Evolutionary conservation across 2,329 filamentous ascomycete genomes (phyloP).

Genomic region (Aureobasidium namibiae): DNA sequence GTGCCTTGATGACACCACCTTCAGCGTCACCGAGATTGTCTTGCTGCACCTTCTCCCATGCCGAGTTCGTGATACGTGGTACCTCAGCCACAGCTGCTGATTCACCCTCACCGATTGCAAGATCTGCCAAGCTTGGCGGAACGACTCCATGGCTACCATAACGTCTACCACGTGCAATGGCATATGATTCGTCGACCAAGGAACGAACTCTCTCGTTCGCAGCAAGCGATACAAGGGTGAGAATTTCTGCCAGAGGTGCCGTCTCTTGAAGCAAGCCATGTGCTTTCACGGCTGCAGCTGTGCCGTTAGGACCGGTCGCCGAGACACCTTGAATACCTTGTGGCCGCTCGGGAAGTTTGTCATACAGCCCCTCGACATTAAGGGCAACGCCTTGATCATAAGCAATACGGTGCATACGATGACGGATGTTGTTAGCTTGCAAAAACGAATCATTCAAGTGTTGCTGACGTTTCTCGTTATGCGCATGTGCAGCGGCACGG

Average conservation of each 20-base stretch:
- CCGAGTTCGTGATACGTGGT: constrained; percentile 29
- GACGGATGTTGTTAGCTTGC: constrained; percentile 49
- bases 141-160: constrained; percentile 65
- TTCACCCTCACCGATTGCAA: constrained; percentile 50
- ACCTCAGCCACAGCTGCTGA: constrained; percentile 28
- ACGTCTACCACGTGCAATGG: constrained; percentile 62
- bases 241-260: constrained; percentile 68
- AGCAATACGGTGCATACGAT: constrained; percentile 49
- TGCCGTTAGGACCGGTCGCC: constrained; percentile 21
- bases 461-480: constrained; percentile 54
- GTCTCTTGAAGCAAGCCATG: constrained; percentile 62
- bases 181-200: constrained; percentile 68
- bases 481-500: constrained; percentile 54
- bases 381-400: constrained; percentile 51
- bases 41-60: constrained; percentile 32
- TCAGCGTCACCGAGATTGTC: neutral
- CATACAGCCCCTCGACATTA: constrained; percentile 48
- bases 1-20: neutral
- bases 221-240: constrained; percentile 74
- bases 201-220: constrained; percentile 70
- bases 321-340: constrained; percentile 18
- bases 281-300: constrained; percentile 29
- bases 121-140: constrained; percentile 65
- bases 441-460: constrained; percentile 70
- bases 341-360: constrained; percentile 25